Evolutionary conservation across 2,329 filamentous ascomycete genomes (phyloP).

Genomic region (Colletotrichum lupini): DNA sequence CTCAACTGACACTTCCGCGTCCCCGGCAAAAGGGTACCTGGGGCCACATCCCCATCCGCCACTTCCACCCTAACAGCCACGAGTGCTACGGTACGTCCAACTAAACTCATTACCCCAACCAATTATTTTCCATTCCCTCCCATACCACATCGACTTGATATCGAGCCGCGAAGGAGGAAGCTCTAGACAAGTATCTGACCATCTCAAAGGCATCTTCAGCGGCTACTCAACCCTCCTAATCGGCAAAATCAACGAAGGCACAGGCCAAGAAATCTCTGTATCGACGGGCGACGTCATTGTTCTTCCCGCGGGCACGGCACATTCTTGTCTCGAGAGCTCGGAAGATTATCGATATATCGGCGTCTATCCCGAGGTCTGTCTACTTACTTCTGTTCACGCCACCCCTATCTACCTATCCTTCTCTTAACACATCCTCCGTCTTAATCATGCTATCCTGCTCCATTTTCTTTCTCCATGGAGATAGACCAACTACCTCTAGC

Average conservation of each 20-base stretch:
- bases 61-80: slow-evolving; percentile 40
- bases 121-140: not conserved
- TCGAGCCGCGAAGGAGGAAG: not conserved
- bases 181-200: not conserved
- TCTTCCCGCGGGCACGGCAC: slow-evolving; percentile 38
- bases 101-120: not conserved
- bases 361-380: slow-evolving; percentile 33
- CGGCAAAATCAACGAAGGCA: slow-evolving; percentile 35
- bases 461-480: not conserved
- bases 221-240: slow-evolving; percentile 37
- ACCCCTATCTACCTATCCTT: not conserved
- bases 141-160: not conserved
- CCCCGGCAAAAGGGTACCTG: slow-evolving; percentile 15
- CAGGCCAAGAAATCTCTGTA: slow-evolving; percentile 33
- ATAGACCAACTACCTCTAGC: no score
- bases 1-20: not conserved
- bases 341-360: slow-evolving; percentile 38
- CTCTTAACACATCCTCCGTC: no score
- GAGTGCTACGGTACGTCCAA: slow-evolving; percentile 38
- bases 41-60: slow-evolving; percentile 38
- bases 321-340: slow-evolving; percentile 20
- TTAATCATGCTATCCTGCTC: not conserved
- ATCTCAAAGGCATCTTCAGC: slow-evolving; percentile 35
- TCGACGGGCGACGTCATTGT: slow-evolving; percentile 38
- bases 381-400: not conserved